Percentiles rank a stretch among this genome's conserved stretches.
These are phyloP conservation scores for Melanopsichium pennsylvanicum DNA, from an alignment of 1,284 basidiomycete genomes.

Conservation along the genomic window DNA sequence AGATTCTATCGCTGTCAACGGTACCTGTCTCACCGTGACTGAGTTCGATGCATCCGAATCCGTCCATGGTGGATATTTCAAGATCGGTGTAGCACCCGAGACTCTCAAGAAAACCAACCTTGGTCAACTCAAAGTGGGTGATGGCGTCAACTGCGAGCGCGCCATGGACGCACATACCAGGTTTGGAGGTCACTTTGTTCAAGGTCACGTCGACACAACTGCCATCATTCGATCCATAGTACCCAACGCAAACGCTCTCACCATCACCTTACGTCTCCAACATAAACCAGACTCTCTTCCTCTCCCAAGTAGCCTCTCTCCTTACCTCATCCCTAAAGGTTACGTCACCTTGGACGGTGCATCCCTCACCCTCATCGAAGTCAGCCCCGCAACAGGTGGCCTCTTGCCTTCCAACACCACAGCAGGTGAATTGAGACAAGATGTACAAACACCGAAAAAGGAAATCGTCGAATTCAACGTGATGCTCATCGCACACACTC, in stretches of 20 bases:
- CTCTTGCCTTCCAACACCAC: constrained; percentile 46
- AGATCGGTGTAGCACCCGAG: constrained; percentile 94
- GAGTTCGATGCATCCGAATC: constrained; percentile 71
- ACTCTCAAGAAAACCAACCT: constrained; percentile 89
- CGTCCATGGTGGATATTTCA: constrained; percentile 71
- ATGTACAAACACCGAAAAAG: constrained; percentile 28
- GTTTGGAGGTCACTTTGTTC: constrained; percentile 97
- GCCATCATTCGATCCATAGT: constrained; percentile 70
- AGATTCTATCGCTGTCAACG: constrained; percentile 90
- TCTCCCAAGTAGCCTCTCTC: constrained; percentile 76
- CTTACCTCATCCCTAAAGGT: constrained; percentile 92
- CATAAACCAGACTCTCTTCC: constrained; percentile 66
- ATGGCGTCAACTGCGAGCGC: constrained; percentile 91
- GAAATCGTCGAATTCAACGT: constrained; percentile 63
- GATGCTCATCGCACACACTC: constrained; percentile 65
- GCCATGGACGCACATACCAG: constrained; percentile 88
- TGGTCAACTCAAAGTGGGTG: constrained; percentile 77
- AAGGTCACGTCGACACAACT: constrained; percentile 81
- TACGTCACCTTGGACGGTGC: constrained; percentile 95
- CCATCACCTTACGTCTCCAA: constrained; percentile 76
- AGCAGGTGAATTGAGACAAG: constrained; percentile 38
- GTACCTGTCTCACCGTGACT: constrained; percentile 85
- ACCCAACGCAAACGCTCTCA: constrained; percentile 84
- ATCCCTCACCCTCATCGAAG: constrained; percentile 86
- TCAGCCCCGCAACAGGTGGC: constrained; percentile 67